Evolutionary conservation across 2,329 filamentous ascomycete species (phyloP).

Genomic region (Paraconiothyrium sp.): DNA sequence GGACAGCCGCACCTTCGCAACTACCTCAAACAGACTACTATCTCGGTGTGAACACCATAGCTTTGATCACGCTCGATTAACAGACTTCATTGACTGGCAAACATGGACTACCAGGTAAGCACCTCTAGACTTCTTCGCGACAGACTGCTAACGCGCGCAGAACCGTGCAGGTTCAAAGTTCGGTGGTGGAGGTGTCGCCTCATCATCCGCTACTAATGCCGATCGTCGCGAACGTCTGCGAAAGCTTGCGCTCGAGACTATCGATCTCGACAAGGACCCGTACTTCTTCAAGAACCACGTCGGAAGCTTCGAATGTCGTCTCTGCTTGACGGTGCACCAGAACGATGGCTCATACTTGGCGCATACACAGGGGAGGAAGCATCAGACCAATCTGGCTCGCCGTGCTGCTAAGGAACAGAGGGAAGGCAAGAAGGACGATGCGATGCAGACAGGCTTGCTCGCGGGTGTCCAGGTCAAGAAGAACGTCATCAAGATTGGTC

Average conservation of each 20-base stretch:
- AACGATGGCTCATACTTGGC: slow-evolving; percentile 99
- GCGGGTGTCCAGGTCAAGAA: slow-evolving; percentile 72
- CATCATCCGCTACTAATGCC: slow-evolving; percentile 90
- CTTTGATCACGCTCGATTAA: slow-evolving; percentile 3
- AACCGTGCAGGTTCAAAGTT: slow-evolving; percentile 98
- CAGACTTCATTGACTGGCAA: slow-evolving; percentile 10
- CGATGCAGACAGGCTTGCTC: slow-evolving; percentile 78
- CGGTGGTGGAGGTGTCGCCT: slow-evolving; percentile 95
- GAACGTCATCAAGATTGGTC: slow-evolving; percentile 92
- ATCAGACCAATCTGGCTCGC: slow-evolving; percentile 96
- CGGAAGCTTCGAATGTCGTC: slow-evolving; percentile 95
- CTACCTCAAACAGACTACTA: neutral
- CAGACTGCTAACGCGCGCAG: slow-evolving; percentile 54
- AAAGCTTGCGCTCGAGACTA: slow-evolving; percentile 97
- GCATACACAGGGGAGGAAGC: slow-evolving; percentile 97
- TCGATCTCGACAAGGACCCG: slow-evolving; percentile 98
- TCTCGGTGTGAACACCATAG: slow-evolving; percentile 1
- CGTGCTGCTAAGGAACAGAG: slow-evolving; percentile 95
- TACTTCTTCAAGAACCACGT: slow-evolving; percentile 99
- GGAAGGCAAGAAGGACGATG: slow-evolving; percentile 77
- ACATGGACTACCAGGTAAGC: slow-evolving; percentile 63
- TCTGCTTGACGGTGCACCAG: slow-evolving; percentile 97
- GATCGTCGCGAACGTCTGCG: slow-evolving; percentile 96
- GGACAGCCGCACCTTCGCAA: slow-evolving; percentile 1
- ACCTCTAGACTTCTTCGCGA: slow-evolving; percentile 3